phyloP scores from a whole-genome alignment of 2,329 filamentous ascomycete species.

The Emergomyces africanus region DNA sequence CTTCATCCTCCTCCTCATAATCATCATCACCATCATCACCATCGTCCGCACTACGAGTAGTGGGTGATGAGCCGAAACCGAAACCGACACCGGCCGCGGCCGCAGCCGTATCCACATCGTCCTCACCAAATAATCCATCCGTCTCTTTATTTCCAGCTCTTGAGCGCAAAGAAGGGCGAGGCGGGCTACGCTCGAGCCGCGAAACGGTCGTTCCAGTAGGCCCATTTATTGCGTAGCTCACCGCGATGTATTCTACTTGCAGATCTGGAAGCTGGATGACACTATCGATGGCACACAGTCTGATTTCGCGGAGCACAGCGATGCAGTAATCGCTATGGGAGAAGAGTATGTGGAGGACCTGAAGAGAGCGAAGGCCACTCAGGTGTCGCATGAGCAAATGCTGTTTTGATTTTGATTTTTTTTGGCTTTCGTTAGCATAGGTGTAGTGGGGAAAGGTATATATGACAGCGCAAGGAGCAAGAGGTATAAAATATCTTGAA shows the following conservation, averaged over 20 bases:
- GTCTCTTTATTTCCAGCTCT: neutral
- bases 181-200: neutral
- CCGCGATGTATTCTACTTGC: conserved; percentile 13
- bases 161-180: neutral
- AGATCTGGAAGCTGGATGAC: conserved; percentile 11
- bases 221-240: conserved; percentile 10
- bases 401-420: conserved; percentile 6
- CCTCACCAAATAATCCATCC: neutral
- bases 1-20: neutral
- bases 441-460: neutral
- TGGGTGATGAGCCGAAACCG: neutral
- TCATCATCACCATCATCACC: neutral
- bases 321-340: conserved; percentile 8
- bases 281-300: conserved; percentile 11
- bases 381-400: conserved; percentile 14
- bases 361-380: conserved; percentile 11
- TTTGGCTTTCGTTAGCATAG: neutral
- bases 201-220: conserved; percentile 4
- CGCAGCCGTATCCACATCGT: neutral
- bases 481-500: neutral
- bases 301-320: conserved; percentile 11
- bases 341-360: conserved; percentile 15
- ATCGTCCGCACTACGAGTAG: neutral
- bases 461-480: neutral
- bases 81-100: too few relatives aligned